phyloP scores from a whole-genome alignment of 2,329 filamentous ascomycete species.

The Aaosphaeria pasadenensis region DNA sequence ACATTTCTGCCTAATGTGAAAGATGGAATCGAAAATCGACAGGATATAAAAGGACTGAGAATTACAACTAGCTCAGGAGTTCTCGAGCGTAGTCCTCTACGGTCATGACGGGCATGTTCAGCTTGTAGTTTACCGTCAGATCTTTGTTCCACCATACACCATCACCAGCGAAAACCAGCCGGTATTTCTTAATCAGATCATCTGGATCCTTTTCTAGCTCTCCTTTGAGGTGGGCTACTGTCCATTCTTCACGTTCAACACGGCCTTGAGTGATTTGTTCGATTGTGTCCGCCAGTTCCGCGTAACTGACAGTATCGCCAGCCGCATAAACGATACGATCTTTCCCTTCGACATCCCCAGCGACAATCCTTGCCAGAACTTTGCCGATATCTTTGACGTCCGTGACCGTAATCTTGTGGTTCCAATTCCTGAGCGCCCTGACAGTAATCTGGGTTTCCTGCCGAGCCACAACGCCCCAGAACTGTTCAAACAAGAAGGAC shows the following conservation, averaged over 20 bases:
- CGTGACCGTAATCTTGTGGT: slow-evolving; percentile 61
- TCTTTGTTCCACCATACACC: slow-evolving; percentile 59
- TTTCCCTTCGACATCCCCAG: slow-evolving; percentile 28
- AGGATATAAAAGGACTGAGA: too few species aligned
- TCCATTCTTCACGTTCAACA: slow-evolving; percentile 53
- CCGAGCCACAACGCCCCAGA: slow-evolving; percentile 61
- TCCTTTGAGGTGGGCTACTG: slow-evolving; percentile 41
- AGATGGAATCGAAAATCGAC: too few species aligned
- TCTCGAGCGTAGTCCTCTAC: slow-evolving; percentile 40
- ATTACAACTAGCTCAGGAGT: not conserved
- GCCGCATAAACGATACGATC: slow-evolving; percentile 54
- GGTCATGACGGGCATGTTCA: slow-evolving; percentile 46
- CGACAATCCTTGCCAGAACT: slow-evolving; percentile 56
- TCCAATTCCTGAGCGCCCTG: slow-evolving; percentile 60
- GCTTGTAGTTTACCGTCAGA: slow-evolving; percentile 51
- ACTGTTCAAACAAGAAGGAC: slow-evolving; percentile 63
- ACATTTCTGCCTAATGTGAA: too few species aligned
- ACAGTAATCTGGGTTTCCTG: slow-evolving; percentile 32
- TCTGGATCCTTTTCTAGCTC: slow-evolving; percentile 48
- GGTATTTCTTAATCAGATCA: slow-evolving; percentile 57
- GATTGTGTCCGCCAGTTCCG: slow-evolving; percentile 52
- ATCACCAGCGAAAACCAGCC: slow-evolving; percentile 58
- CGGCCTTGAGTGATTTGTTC: slow-evolving; percentile 41
- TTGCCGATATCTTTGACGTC: slow-evolving; percentile 62
- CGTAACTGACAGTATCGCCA: slow-evolving; percentile 62